phyloP scores from a whole-genome alignment of 345 rosid species.

The Acer yangbiense region DNA sequence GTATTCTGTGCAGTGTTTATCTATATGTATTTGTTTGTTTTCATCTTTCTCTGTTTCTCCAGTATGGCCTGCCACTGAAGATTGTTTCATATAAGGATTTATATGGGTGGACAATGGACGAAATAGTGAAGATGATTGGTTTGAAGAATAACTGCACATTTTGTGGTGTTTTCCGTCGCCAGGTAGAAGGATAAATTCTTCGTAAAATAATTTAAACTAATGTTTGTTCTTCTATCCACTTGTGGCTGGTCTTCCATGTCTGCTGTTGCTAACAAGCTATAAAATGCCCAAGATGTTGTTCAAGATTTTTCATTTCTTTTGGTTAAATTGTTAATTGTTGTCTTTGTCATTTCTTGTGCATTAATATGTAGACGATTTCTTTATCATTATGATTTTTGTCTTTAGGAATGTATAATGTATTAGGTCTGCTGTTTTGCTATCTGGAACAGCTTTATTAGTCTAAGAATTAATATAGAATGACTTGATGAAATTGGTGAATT shows the following conservation, averaged over 20 bases:
- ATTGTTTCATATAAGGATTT: slow-evolving; percentile 94
- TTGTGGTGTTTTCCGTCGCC: slow-evolving; percentile 95
- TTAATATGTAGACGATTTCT: background rate
- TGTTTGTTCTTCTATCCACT: background rate
- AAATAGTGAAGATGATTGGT: slow-evolving; percentile 93
- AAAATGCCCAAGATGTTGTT: no score
- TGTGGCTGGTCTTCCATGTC: no score
- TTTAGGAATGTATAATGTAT: background rate
- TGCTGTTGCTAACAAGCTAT: slow-evolving; percentile 1
- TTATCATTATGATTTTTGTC: background rate
- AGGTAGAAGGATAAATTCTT: slow-evolving; percentile 42
- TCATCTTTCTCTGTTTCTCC: slow-evolving; percentile 4
- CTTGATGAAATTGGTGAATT: slow-evolving; percentile 16
- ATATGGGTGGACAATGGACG: slow-evolving; percentile 99
- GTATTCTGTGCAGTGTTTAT: background rate
- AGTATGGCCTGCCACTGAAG: slow-evolving; percentile 90
- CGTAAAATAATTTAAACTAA: background rate
- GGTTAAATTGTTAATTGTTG: no score
- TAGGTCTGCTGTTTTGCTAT: background rate
- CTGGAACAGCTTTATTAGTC: background rate
- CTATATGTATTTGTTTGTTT: background rate
- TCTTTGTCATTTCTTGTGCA: background rate
- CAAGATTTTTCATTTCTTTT: no score
- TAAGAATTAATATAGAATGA: slow-evolving; percentile 1
- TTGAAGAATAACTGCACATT: slow-evolving; percentile 94